A percentile compares a stretch with the other conserved stretches of the same genome.
Evolutionary conservation across 805 yeast species (phyloP).

Genomic region (Barnettozyma sucrosica): DNA sequence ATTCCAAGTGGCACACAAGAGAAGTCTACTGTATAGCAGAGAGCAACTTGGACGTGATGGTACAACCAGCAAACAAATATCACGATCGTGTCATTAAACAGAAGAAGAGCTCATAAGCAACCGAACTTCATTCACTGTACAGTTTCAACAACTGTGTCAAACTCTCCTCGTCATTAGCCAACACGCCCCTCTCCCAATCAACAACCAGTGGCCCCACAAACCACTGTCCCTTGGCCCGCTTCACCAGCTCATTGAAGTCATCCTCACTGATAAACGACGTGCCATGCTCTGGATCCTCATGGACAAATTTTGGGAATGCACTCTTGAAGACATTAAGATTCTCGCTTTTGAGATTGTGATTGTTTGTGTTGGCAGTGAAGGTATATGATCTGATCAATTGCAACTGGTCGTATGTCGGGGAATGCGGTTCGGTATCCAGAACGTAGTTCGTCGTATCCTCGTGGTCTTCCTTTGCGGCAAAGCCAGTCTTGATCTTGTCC

Average conservation of each 20-base stretch:
- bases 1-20: no score
- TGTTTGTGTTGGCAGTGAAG: conserved; percentile 4
- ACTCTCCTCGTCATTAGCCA: conserved; percentile 44
- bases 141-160: conserved; percentile 27
- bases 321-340: conserved; percentile 14
- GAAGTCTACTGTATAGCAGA: no score
- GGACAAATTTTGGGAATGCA: conserved; percentile 21
- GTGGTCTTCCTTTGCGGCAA: conserved; percentile 12
- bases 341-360: conserved; percentile 2
- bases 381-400: conserved; percentile 17
- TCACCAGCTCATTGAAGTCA: conserved; percentile 11
- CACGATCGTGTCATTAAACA: not conserved
- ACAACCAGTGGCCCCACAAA: conserved; percentile 46
- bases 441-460: conserved; percentile 1
- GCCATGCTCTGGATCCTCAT: conserved; percentile 7
- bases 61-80: not conserved
- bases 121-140: conserved; percentile 6
- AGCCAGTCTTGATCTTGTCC: conserved; percentile 17
- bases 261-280: conserved; percentile 10
- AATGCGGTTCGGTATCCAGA: conserved; percentile 1
- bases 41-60: no score
- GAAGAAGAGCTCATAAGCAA: not conserved
- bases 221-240: conserved; percentile 16
- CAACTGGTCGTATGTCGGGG: conserved; percentile 26
- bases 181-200: conserved; percentile 54